phyloP scores from a whole-genome alignment of 176 grass and related monocot species.

The Oryza longistaminata region DNA sequence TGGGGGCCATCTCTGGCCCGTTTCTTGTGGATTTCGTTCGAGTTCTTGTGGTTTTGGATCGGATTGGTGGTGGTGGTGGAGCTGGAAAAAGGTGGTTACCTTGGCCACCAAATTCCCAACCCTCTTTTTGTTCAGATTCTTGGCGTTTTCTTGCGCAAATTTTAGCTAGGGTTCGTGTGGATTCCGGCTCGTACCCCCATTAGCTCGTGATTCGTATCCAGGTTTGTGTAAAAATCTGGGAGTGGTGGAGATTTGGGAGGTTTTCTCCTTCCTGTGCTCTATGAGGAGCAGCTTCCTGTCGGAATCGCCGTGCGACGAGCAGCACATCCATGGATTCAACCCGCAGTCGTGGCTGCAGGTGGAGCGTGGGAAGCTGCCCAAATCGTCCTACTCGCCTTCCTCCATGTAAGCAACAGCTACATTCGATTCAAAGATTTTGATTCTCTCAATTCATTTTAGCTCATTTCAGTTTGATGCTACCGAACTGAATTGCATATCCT shows the following conservation, averaged over 20 bases:
- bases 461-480: conserved; percentile 22
- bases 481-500: too few relatives aligned
- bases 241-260: conserved; percentile 95
- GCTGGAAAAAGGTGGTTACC: background rate
- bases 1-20: conserved; percentile 5
- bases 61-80: background rate
- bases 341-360: conserved; percentile 96
- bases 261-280: conserved; percentile 83
- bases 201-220: background rate
- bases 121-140: background rate
- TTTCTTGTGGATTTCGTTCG: conserved; percentile 18
- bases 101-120: conserved; percentile 29
- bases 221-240: conserved; percentile 39
- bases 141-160: conserved; percentile 3
- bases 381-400: conserved; percentile 71
- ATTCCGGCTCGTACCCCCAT: conserved; percentile 33
- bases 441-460: background rate
- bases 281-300: conserved; percentile 91
- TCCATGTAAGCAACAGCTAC: conserved; percentile 87
- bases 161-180: conserved; percentile 1
- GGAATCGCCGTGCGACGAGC: conserved; percentile 75
- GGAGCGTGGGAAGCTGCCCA: conserved; percentile 82
- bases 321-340: conserved; percentile 66
- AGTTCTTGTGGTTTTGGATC: conserved; percentile 16
- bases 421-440: background rate